Evolutionary conservation across 257 asterid species (phyloP).

Genomic region (Salvia rosmarinus): DNA sequence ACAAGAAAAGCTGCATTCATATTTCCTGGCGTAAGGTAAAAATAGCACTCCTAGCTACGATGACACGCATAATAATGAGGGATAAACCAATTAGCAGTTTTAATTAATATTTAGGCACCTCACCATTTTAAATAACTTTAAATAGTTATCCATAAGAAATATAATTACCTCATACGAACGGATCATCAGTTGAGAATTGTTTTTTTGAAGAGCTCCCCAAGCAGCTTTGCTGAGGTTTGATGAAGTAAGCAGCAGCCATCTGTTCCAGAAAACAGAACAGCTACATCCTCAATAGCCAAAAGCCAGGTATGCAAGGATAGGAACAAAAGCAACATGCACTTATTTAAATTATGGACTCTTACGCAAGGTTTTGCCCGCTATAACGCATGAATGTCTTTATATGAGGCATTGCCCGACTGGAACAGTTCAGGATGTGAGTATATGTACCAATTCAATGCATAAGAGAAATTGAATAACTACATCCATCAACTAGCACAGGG

Average conservation of each 20-base stretch:
- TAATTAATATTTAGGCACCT: background rate
- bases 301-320: conserved; percentile 24
- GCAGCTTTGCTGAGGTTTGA: conserved; percentile 99
- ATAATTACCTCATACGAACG: conserved; percentile 84
- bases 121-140: background rate
- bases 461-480: conserved; percentile 5
- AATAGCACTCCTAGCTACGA: conserved; percentile 86
- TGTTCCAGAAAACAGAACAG: conserved; percentile 35
- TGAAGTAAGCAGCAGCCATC: conserved; percentile 95
- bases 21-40: conserved; percentile 59
- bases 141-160: background rate
- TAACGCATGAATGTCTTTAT: conserved; percentile 91
- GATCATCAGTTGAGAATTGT: conserved; percentile 94
- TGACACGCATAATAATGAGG: conserved; percentile 19
- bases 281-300: conserved; percentile 19
- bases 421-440: conserved; percentile 29
- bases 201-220: conserved; percentile 98
- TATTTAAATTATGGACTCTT: conserved; percentile 37
- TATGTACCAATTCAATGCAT: conserved; percentile 31
- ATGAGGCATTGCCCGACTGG: conserved; percentile 99
- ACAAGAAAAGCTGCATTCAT: conserved; percentile 66
- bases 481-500: conserved; percentile 2
- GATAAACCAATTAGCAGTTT: background rate
- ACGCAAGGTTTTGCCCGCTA: conserved; percentile 92
- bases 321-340: conserved; percentile 5